Evolutionary conservation across 2,329 filamentous ascomycete genomes (phyloP).

Genomic region (Phialophora macrospora): DNA sequence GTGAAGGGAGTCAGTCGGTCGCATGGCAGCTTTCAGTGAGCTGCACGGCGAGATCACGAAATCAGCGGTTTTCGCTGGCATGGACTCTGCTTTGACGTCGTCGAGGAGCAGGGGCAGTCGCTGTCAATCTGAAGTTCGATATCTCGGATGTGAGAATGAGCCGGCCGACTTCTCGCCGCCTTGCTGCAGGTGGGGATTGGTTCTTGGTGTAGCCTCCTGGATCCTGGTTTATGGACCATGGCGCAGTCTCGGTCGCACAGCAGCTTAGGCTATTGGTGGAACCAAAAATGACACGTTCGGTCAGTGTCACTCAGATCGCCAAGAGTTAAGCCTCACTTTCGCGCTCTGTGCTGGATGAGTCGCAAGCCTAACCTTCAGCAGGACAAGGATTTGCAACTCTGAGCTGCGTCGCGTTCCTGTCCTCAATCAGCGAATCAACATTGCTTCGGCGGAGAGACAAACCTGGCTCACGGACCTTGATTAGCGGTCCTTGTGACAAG

Average conservation of each 20-base stretch:
- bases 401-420: not conserved
- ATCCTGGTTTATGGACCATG: constrained; percentile 16
- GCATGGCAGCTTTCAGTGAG: constrained; percentile 3
- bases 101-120: not conserved
- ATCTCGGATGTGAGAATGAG: constrained; percentile 4
- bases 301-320: constrained; percentile 21
- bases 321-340: constrained; percentile 26
- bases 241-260: constrained; percentile 12
- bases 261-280: constrained; percentile 18
- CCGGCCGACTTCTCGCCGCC: not conserved
- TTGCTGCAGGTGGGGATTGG: not conserved
- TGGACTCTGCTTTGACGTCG: constrained; percentile 3
- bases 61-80: not conserved
- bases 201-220: not conserved
- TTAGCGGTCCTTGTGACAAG: not conserved
- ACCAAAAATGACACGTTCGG: constrained; percentile 31
- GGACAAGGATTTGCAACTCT: not conserved
- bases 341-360: not conserved
- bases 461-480: not conserved
- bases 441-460: not conserved
- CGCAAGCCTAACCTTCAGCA: not conserved
- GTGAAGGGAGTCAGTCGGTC: not conserved
- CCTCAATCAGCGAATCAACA: constrained; percentile 1
- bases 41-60: not conserved
- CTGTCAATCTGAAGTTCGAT: not conserved